Evolutionary conservation across 495 filamentous ascomycete species (phyloP), one percentile per base, ranked within the genome.

Genomic region (Neurospora tetraspora): DNA sequence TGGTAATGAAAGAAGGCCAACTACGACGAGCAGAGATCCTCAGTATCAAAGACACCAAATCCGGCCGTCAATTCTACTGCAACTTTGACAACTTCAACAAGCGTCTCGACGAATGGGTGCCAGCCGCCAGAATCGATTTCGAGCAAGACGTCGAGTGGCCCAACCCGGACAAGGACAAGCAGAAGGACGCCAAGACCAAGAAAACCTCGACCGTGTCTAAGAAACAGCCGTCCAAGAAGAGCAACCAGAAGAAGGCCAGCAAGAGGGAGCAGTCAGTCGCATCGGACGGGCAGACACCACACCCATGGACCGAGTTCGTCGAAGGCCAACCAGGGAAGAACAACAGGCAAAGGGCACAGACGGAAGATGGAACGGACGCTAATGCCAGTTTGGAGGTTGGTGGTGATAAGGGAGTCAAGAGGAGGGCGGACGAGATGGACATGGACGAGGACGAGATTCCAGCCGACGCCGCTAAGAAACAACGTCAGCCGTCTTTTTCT

Each of bases 51-150:
- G 91, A 92, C 69, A 90, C 92, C 9, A 95, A 96, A 76, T 93
- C 92, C 75, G 89, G 92, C 5, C 90, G 91, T 69, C 90, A 91
- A 71, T 97, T 94, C 79, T 98, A 97, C 79, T 95, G 97, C 76
- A 97, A 99, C 81, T 99, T 98, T 82, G 93, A 97, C 73, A 96
- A 98, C 75, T 99, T 97, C 89, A 99, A 99, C 84, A 99, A 99
- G 79, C 96, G 96, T 84, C 88, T 99, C 20, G 96, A 99, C 81
- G 95, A 99, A 87, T 98, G 96, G 96, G 88, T 98, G 53, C 85
- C 90, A 1, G 88, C 91, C 40, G 84, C 88, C 47, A 88, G 95
- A 12, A 91, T 99, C 74, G 93, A 98, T 78, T 90, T 98, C 68
- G 80, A 81, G 12, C 83, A 85, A 69, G 86, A 88, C 27, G 86